These are phyloP conservation scores for Tanacetum coccineum DNA, from an alignment of 129 eudicot genomes.

Conservation along the genomic window DNA sequence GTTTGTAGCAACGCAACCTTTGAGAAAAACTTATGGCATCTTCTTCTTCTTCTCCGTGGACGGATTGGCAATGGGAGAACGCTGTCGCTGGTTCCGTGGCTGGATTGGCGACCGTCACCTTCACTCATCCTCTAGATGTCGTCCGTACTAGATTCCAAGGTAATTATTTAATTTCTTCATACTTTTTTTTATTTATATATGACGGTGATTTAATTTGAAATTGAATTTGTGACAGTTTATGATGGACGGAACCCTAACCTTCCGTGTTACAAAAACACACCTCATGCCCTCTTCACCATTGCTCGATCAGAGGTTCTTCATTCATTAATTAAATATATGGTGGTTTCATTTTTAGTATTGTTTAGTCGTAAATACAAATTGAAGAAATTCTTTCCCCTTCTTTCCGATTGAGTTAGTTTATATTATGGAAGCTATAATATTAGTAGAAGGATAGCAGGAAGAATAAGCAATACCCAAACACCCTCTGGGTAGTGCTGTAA, in stretches of 20 bases:
- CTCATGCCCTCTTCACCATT: conserved; percentile 91
- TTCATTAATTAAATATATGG: too few species aligned
- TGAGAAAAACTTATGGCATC: background rate
- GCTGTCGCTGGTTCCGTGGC: conserved; percentile 93
- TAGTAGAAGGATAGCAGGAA: too few species aligned
- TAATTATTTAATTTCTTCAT: conserved; percentile 5
- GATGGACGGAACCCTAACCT: conserved; percentile 77
- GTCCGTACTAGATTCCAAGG: conserved; percentile 98
- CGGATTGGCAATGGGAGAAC: conserved; percentile 83
- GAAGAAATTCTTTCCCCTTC: too few species aligned
- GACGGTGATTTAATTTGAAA: background rate
- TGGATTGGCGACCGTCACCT: conserved; percentile 86
- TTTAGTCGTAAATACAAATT: too few species aligned
- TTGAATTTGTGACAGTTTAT: conserved; percentile 40
- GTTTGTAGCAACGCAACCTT: background rate
- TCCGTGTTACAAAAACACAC: conserved; percentile 73
- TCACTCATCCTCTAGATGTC: conserved; percentile 94
- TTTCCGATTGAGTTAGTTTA: too few species aligned
- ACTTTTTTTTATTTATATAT: background rate
- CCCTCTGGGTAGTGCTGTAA: too few species aligned
- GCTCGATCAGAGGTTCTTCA: conserved; percentile 74
- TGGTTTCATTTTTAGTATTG: too few species aligned
- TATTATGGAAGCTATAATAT: too few species aligned
- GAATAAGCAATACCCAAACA: too few species aligned
- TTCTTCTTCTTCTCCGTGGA: conserved; percentile 31